phyloP scores from a whole-genome alignment of 805 yeast species.

The Ogataea thermomethanolica region DNA sequence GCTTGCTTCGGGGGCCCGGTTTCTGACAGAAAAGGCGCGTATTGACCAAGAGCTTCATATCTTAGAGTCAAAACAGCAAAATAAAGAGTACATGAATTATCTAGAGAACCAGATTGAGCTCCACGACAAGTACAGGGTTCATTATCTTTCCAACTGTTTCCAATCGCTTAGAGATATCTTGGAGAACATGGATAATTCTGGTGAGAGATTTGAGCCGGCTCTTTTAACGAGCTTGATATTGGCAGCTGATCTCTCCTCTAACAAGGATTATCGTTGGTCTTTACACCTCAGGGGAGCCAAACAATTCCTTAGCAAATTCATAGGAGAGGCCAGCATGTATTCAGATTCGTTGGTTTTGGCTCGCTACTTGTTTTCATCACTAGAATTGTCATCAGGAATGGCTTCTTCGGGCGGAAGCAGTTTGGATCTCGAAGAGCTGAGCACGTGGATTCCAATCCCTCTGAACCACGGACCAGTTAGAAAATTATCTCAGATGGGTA shows the following conservation, averaged over 20 bases:
- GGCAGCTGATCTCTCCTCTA: conserved; percentile 57
- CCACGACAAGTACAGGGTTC: conserved; percentile 55
- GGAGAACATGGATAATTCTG: conserved; percentile 33
- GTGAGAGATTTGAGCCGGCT: conserved; percentile 58
- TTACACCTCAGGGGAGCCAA: conserved; percentile 64
- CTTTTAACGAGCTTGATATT: conserved; percentile 60
- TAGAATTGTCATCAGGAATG: conserved; percentile 55
- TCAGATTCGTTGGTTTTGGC: conserved; percentile 23
- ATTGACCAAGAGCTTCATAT: conserved; percentile 19
- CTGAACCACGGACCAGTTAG: conserved; percentile 25
- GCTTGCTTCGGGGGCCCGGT: conserved; percentile 67
- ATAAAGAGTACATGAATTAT: conserved; percentile 10
- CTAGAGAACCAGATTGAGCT: conserved; percentile 22
- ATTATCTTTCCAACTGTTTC: conserved; percentile 62
- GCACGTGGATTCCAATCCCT: conserved; percentile 29
- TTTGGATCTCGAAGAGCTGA: conserved; percentile 41
- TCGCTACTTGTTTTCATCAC: conserved; percentile 37
- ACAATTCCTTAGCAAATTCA: conserved; percentile 48
- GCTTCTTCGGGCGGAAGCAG: conserved; percentile 52
- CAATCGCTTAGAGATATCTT: conserved; percentile 49
- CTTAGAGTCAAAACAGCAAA: conserved; percentile 2
- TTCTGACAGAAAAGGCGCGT: conserved; percentile 29
- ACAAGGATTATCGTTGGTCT: conserved; percentile 53
- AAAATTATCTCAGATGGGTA: conserved; percentile 24
- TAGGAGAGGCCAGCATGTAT: conserved; percentile 11